Evolutionary conservation across 2,329 filamentous ascomycete genomes (phyloP).

Genomic region (Epichloe baconii): DNA sequence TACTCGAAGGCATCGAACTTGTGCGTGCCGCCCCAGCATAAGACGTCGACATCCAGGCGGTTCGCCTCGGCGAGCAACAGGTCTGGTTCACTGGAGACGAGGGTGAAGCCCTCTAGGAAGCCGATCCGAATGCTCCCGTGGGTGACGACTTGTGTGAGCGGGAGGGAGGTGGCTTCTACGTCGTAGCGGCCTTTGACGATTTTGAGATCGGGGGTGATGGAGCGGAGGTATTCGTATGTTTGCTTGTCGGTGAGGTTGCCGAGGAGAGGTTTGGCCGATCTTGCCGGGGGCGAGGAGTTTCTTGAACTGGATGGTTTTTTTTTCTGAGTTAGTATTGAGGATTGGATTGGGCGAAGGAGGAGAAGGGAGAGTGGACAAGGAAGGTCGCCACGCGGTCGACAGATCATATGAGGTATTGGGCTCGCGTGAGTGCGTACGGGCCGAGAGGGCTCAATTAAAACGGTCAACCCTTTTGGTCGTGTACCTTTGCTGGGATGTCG

Average conservation of each 20-base stretch:
- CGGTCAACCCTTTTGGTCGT: no score
- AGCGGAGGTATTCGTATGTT: constrained; percentile 69
- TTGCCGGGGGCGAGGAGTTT: constrained; percentile 75
- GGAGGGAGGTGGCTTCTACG: constrained; percentile 52
- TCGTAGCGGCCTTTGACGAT: constrained; percentile 57
- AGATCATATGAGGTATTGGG: no score
- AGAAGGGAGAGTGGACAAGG: no score
- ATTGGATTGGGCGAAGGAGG: no score
- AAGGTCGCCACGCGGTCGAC: no score
- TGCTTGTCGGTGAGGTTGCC: constrained; percentile 70
- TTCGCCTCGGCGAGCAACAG: constrained; percentile 55
- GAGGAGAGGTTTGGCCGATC: constrained; percentile 72
- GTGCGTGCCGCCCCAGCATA: constrained; percentile 57
- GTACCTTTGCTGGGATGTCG: constrained; percentile 80
- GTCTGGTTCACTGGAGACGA: constrained; percentile 54
- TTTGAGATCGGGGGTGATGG: constrained; percentile 59
- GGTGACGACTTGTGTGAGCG: constrained; percentile 51
- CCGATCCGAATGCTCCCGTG: constrained; percentile 53
- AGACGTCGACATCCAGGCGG: constrained; percentile 53
- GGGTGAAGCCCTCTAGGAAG: constrained; percentile 55
- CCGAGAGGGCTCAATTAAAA: no score
- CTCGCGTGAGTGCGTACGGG: no score
- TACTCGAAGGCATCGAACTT: constrained; percentile 60
- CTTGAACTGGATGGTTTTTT: constrained; percentile 48
- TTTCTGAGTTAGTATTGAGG: no score